Evolutionary conservation across 2,329 filamentous ascomycete genomes (phyloP), one percentile per base, ranked within the genome.

Genomic region (Phialemoniopsis sp.): DNA sequence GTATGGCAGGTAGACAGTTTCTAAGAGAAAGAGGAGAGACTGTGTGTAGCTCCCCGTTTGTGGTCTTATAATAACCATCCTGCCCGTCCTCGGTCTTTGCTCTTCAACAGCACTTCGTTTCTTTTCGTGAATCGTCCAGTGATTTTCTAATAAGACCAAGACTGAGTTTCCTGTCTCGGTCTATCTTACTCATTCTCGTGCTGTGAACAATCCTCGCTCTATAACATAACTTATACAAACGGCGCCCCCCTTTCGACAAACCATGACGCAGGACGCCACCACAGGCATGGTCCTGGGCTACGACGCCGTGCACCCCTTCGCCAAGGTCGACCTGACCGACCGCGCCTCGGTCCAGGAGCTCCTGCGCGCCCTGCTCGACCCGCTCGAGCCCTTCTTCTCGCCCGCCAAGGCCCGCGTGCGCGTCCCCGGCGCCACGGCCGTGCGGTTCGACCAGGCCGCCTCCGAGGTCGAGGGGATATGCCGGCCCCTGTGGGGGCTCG

Each of bases 391-490:
- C 3, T 86, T 86, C 59, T 87, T 88, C 60, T 89, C 85, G 2
- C 78, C 80, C 0, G 55, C 68, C 32, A 76, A 77, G 53, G 78
- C 82, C 10, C 71, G 85, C 34, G 73, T 89, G 34, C 80, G 78
- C 52, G 76, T 82, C 17, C 76, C 76, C 2, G 85, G 85, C 5
- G 78, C 75, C 13, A 87, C 85, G 0, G 85, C 84, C 14, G 87
- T 87, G 15, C 72, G 85, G 18, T 90, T 89, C 57, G 87, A 90
- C 55, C 82, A 88, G 57, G 77, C 80, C 2, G 86, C 84, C 8
- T 85, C 85, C 2, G 85, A 89, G 54, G 75, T 90, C 28, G 87
- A 91, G 61, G 85, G 85, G 17, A 82, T 82, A 53, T 83, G 81
- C 33, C 76, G 87, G 2, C 86, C 87, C 1, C 68, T 90, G 37